Evolutionary conservation across 495 filamentous ascomycete genomes (phyloP).

Genomic region (Durotheca rogersii): DNA sequence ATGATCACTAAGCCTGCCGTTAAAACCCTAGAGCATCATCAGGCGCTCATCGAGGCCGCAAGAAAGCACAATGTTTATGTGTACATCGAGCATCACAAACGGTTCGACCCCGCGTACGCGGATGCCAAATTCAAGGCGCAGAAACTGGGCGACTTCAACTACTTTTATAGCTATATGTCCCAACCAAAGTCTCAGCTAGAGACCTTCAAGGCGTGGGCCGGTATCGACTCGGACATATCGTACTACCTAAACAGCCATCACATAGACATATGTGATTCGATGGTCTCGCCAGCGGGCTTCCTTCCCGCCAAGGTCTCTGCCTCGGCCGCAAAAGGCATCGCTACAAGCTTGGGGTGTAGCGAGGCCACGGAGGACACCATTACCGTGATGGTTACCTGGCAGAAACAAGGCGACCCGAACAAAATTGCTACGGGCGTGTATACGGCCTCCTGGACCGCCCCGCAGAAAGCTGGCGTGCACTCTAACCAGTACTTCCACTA

Average conservation of each 20-base stretch:
- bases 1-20: conserved; percentile 95
- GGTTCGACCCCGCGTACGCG: conserved; percentile 87
- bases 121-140: conserved; percentile 77
- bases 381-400: conserved; percentile 84
- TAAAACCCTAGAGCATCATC: conserved; percentile 77
- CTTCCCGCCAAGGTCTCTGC: conserved; percentile 77
- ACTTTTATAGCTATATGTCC: conserved; percentile 96
- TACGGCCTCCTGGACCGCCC: conserved; percentile 92
- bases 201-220: conserved; percentile 96
- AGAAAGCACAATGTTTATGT: conserved; percentile 81
- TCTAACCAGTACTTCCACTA: conserved; percentile 97
- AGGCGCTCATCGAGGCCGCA: conserved; percentile 67
- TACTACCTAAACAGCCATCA: conserved; percentile 97
- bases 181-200: conserved; percentile 91
- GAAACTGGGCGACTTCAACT: conserved; percentile 87
- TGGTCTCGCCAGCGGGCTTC: conserved; percentile 72
- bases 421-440: conserved; percentile 87
- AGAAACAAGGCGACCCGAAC: conserved; percentile 62
- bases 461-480: conserved; percentile 87
- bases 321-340: conserved; percentile 67
- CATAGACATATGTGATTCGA: conserved; percentile 84
- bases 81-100: conserved; percentile 95
- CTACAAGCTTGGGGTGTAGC: conserved; percentile 74
- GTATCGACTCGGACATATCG: conserved; percentile 84
- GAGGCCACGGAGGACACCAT: conserved; percentile 89